Evolutionary conservation across 768 basidiomycete genomes (phyloP).

Genomic region (Daedalea quercina): DNA sequence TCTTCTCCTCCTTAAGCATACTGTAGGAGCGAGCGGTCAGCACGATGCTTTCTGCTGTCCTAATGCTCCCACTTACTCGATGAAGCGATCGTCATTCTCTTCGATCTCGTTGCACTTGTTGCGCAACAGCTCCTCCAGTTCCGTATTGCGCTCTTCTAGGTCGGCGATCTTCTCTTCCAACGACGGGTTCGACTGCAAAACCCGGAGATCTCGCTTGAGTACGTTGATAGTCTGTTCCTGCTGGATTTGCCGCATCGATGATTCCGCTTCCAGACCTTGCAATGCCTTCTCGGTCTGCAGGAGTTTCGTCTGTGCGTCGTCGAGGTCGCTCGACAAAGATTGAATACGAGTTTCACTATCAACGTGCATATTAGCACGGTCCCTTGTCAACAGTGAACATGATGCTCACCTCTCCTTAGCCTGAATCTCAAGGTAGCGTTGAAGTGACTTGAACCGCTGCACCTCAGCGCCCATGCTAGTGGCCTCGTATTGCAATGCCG

Average conservation of each 20-base stretch:
- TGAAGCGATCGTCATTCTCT: conserved; percentile 74
- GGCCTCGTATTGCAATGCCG: conserved; percentile 43
- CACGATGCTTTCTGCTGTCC: too few relatives aligned
- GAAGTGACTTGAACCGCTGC: conserved; percentile 55
- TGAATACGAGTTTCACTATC: conserved; percentile 42
- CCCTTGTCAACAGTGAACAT: not conserved
- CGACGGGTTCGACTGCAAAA: conserved; percentile 46
- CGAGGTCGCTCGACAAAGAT: conserved; percentile 34
- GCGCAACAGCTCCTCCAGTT: conserved; percentile 69
- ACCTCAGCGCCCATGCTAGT: conserved; percentile 59
- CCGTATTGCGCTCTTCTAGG: conserved; percentile 61
- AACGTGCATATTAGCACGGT: not conserved
- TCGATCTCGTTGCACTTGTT: conserved; percentile 74
- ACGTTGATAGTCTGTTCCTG: conserved; percentile 57
- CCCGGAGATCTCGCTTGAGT: conserved; percentile 50
- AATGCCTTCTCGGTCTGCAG: conserved; percentile 49
- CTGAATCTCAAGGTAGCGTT: conserved; percentile 57
- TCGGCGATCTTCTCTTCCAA: conserved; percentile 50
- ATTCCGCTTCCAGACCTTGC: conserved; percentile 59
- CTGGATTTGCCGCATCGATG: conserved; percentile 57
- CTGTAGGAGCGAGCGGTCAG: conserved; percentile 28
- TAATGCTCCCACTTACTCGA: conserved; percentile 54
- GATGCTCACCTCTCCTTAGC: conserved; percentile 49
- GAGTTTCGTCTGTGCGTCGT: conserved; percentile 35
- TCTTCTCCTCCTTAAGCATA: conserved; percentile 77